Conservation (phyloP, 2,329 filamentous ascomycete species). For the Aspergillus fumigatiaffinis region DNA sequence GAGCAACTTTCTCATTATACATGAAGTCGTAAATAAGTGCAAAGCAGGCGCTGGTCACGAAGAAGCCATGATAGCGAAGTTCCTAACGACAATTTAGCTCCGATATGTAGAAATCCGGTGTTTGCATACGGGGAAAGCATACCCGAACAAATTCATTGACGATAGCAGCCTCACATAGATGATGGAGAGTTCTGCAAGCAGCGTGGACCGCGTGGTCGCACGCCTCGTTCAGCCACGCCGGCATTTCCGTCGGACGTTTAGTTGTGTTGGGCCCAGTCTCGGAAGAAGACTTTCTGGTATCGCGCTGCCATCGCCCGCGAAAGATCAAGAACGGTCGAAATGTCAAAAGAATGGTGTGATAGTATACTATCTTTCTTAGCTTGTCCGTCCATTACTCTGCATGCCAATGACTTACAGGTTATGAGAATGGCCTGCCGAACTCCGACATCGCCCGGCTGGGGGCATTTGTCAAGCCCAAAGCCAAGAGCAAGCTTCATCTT, state of each 20-base stretch:
- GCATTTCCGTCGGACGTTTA: conserved; percentile 23
- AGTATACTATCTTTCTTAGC: conserved; percentile 36
- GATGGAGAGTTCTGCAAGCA: conserved; percentile 40
- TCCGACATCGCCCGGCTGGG: conserved; percentile 37
- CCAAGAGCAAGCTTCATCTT: conserved; percentile 27
- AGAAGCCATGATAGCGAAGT: conserved; percentile 45
- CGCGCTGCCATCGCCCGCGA: conserved; percentile 39
- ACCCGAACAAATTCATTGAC: conserved; percentile 40
- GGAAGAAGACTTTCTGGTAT: conserved; percentile 18
- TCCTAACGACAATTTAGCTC: conserved; percentile 26
- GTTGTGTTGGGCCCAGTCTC: neutral
- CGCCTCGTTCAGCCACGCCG: conserved; percentile 43
- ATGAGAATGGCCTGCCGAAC: conserved; percentile 40
- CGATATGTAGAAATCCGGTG: neutral
- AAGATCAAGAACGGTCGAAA: conserved; percentile 46
- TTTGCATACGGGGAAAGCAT: conserved; percentile 4
- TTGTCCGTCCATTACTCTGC: neutral
- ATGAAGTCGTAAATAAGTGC: conserved; percentile 43
- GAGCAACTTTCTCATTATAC: conserved; percentile 34
- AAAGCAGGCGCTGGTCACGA: conserved; percentile 41
- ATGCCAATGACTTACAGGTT: conserved; percentile 30
- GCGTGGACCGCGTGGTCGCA: conserved; percentile 42
- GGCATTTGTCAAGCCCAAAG: conserved; percentile 33
- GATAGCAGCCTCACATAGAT: conserved; percentile 39
- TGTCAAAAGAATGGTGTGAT: conserved; percentile 41